Percentiles rank a stretch among this genome's conserved stretches.
These are phyloP conservation scores for Phycomyces nitens DNA, from an alignment of 192 early-diverging fungal species.

Conservation along the genomic window DNA sequence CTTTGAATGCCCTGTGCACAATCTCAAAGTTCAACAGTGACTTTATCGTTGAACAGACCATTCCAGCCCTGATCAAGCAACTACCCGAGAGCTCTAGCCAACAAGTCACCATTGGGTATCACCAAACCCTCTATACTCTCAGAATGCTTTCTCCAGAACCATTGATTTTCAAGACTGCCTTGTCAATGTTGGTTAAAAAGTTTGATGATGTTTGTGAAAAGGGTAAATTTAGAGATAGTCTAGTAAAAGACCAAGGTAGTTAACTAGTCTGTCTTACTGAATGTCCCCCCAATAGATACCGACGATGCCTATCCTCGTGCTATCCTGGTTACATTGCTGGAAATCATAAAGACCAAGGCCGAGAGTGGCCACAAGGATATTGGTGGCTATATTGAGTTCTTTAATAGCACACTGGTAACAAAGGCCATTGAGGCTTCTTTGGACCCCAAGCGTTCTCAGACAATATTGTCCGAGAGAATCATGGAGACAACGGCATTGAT, in stretches of 20 bases:
- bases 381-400: conserved; percentile 31
- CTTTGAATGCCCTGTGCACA: conserved; percentile 45
- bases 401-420: conserved; percentile 41
- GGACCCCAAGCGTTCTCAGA: conserved; percentile 8
- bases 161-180: conserved; percentile 41
- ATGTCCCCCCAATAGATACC: conserved; percentile 14
- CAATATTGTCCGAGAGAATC: conserved; percentile 30
- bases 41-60: conserved; percentile 45
- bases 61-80: conserved; percentile 51
- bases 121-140: conserved; percentile 41
- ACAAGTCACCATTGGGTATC: conserved; percentile 32
- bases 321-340: conserved; percentile 43
- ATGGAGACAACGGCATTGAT: conserved; percentile 39
- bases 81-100: conserved; percentile 45
- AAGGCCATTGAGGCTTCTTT: conserved; percentile 42
- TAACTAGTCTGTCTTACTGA: too few species aligned
- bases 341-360: conserved; percentile 39
- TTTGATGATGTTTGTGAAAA: conserved; percentile 36
- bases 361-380: conserved; percentile 37
- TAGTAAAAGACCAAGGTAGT: too few species aligned
- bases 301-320: conserved; percentile 43
- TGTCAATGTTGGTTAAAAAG: conserved; percentile 47
- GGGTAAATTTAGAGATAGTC: too few species aligned
- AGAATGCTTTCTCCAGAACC: conserved; percentile 43
- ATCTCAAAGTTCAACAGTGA: conserved; percentile 41